phyloP scores from a whole-genome alignment of 495 filamentous ascomycete species.

The Penicillium taxi region DNA sequence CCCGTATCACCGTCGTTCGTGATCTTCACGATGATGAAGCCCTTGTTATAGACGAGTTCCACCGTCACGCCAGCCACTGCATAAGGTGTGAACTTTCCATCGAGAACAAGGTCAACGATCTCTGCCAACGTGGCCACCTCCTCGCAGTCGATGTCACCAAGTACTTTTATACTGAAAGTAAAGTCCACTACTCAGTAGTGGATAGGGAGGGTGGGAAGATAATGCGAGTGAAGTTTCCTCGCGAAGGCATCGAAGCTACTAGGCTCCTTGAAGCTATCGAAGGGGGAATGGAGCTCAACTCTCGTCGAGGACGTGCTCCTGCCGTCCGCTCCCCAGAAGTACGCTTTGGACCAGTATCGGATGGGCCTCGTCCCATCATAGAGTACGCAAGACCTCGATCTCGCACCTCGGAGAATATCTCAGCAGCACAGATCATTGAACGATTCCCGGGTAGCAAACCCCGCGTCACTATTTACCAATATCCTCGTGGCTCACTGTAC shows the following conservation, averaged over 20 bases:
- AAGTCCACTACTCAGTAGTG: slow-evolving; percentile 40
- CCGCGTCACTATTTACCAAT: slow-evolving; percentile 33
- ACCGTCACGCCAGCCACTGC: slow-evolving; percentile 28
- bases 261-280: slow-evolving; percentile 42
- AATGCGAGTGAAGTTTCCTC: slow-evolving; percentile 43
- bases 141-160: slow-evolving; percentile 40
- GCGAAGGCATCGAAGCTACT: slow-evolving; percentile 29
- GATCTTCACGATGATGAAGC: slow-evolving; percentile 38
- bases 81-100: slow-evolving; percentile 32
- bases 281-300: slow-evolving; percentile 32
- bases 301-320: slow-evolving; percentile 13
- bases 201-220: slow-evolving; percentile 37
- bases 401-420: slow-evolving; percentile 11
- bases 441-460: slow-evolving; percentile 19
- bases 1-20: slow-evolving; percentile 26
- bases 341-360: background rate
- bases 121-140: slow-evolving; percentile 44
- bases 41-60: slow-evolving; percentile 15
- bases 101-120: slow-evolving; percentile 24
- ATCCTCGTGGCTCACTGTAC: slow-evolving; percentile 36
- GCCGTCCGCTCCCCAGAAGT: slow-evolving; percentile 5
- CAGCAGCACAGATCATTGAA: slow-evolving; percentile 31
- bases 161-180: slow-evolving; percentile 43
- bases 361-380: slow-evolving; percentile 8
- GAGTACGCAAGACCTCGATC: slow-evolving; percentile 13